Percentiles rank a stretch among this genome's conserved stretches.
phyloP scores from a whole-genome alignment of 208 protist genomes.

The Wallacemonas sp. region DNA sequence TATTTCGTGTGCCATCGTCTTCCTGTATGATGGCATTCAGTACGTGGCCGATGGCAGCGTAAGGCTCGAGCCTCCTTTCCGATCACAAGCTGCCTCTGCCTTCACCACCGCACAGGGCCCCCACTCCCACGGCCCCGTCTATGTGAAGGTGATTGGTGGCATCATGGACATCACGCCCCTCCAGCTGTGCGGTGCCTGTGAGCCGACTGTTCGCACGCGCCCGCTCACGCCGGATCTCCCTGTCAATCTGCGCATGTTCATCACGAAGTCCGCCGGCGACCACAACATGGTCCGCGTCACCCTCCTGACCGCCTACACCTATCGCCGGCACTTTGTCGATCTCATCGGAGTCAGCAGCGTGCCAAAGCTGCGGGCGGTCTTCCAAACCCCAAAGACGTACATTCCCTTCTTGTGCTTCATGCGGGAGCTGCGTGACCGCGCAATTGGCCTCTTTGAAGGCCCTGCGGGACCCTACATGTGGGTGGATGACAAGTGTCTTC shows the following conservation, averaged over 20 bases:
- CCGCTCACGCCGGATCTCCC: neutral
- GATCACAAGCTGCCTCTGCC: neutral
- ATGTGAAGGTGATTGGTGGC: constrained; percentile 58
- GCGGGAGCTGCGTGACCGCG: constrained; percentile 62
- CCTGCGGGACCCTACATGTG: constrained; percentile 27
- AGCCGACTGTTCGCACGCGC: neutral
- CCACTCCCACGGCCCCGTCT: constrained; percentile 13
- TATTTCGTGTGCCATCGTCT: constrained; percentile 60
- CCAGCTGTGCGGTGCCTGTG: constrained; percentile 6
- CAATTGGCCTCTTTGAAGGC: constrained; percentile 17
- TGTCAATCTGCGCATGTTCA: constrained; percentile 50
- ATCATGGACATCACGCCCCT: constrained; percentile 26
- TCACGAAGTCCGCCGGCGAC: constrained; percentile 71
- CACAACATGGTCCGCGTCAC: constrained; percentile 70
- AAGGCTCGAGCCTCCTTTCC: constrained; percentile 17
- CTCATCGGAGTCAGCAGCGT: constrained; percentile 32
- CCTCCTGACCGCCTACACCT: constrained; percentile 53
- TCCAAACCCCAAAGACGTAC: constrained; percentile 61
- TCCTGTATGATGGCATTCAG: constrained; percentile 49
- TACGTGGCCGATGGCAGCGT: constrained; percentile 52
- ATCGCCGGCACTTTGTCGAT: constrained; percentile 42
- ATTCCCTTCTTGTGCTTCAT: constrained; percentile 78
- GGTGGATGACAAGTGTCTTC: constrained; percentile 44
- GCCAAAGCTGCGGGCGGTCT: constrained; percentile 25
- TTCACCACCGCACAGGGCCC: too few relatives aligned